phyloP scores from a whole-genome alignment of 805 yeast species.

The Lipomyces starkeyi region DNA sequence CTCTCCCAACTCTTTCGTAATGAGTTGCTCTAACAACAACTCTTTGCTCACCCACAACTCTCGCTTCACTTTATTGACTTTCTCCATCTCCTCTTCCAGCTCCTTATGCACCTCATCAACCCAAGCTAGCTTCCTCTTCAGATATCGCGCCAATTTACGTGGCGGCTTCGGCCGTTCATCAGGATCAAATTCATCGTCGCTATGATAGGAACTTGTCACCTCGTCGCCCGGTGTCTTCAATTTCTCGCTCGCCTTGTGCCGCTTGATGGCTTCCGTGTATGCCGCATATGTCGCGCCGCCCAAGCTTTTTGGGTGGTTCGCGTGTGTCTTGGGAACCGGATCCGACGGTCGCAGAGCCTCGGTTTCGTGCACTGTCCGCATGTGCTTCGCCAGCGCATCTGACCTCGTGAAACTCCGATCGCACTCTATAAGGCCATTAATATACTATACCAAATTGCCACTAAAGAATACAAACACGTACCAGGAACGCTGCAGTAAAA shows the following conservation, averaged over 20 bases:
- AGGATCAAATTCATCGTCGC: slow-evolving; percentile 29
- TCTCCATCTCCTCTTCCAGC: slow-evolving; percentile 40
- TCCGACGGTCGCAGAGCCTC: slow-evolving; percentile 39
- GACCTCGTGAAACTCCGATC: slow-evolving; percentile 61
- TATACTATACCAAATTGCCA: neutral
- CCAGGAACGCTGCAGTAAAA: slow-evolving; percentile 62
- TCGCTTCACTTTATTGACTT: slow-evolving; percentile 33
- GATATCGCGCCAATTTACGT: slow-evolving; percentile 29
- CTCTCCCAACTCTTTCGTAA: slow-evolving; percentile 39
- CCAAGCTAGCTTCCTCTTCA: slow-evolving; percentile 46
- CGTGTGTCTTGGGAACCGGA: slow-evolving; percentile 19
- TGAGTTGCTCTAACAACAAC: slow-evolving; percentile 43
- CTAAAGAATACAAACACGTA: slow-evolving; percentile 4
- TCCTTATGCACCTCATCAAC: slow-evolving; percentile 40
- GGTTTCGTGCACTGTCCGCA: slow-evolving; percentile 63
- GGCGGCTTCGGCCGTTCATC: slow-evolving; percentile 26
- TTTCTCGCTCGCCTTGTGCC: slow-evolving; percentile 9
- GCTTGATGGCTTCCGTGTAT: slow-evolving; percentile 13
- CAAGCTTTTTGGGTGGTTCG: slow-evolving; percentile 24
- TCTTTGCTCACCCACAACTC: slow-evolving; percentile 48
- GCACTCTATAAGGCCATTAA: slow-evolving; percentile 55
- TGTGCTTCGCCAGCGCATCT: slow-evolving; percentile 69
- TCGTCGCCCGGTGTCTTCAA: slow-evolving; percentile 2
- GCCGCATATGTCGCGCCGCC: slow-evolving; percentile 18
- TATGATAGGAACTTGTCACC: slow-evolving; percentile 10